Evolutionary conservation across 441 rosid species (phyloP), one percentile per base, ranked within the genome.

Genomic region (Syzygium malaccense): DNA sequence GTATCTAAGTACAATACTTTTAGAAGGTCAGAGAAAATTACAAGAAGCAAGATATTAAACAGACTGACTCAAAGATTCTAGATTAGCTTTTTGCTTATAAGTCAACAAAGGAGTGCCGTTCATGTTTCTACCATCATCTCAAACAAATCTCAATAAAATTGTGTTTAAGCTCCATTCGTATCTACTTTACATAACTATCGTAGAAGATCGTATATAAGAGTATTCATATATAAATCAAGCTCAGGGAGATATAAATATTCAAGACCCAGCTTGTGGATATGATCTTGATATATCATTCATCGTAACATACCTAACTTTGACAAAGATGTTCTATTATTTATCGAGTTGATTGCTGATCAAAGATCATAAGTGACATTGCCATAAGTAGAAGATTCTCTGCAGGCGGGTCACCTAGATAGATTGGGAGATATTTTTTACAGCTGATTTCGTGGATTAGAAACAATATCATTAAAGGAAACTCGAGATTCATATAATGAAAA

Each of bases 1-100:
- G 89, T 68, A 88, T 87, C 89, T 85, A 75, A 89, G 57, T 8
- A 56, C 75, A 85, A 71, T 75, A 75, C 18, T 55, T 88, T 90
- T 45, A 86, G 55, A 60, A 14, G 60, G 58, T 17, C 49, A 51
- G 58, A 55, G 86, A 57, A 85, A 80, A 86, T 62, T 41, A 88
- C 84, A 87, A 88, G 86, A 45, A 88, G 88, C 85, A 86, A 91
- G 84, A 89, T 9, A 41, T 75, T 41, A 41, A 45, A 41, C 23
- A 41, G 83, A 88, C 66, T 85, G 90, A 88, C 85, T 83, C 33
- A 87, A 89, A 91, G 92, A 92, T 92, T 88, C 93, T 89, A 55
- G 20, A 8, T n/a, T 68, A 25, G 51, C 58, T 66, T 90, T 75
- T 23, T 88, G 90, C 87, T 88, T 55, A 64, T 13, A 86, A 90